Percentiles rank a stretch among this genome's conserved stretches.
Conservation (phyloP, 495 filamentous ascomycete genomes). For the Neurospora tetrasperma region DNA sequence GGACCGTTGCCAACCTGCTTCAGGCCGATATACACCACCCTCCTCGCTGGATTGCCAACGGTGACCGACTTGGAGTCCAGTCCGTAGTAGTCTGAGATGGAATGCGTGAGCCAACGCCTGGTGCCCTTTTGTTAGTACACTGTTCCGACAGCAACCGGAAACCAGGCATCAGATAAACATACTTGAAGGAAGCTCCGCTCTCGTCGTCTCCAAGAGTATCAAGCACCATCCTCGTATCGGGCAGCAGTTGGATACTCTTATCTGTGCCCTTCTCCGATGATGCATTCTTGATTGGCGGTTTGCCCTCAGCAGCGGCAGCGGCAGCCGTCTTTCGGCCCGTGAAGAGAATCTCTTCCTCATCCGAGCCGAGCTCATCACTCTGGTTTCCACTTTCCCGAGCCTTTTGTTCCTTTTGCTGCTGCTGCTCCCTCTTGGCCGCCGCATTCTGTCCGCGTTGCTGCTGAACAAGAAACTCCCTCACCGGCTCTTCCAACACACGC, state of each 20-base stretch:
- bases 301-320: slow-evolving; percentile 31
- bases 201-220: slow-evolving; percentile 64
- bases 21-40: slow-evolving; percentile 86
- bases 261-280: slow-evolving; percentile 27
- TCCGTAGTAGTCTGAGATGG: slow-evolving; percentile 86
- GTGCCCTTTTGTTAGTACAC: background rate
- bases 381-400: slow-evolving; percentile 25
- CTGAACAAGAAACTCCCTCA: slow-evolving; percentile 32
- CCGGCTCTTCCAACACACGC: slow-evolving; percentile 38
- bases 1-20: slow-evolving; percentile 30
- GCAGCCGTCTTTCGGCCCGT: slow-evolving; percentile 51
- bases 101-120: slow-evolving; percentile 90
- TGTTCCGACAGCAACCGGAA: background rate
- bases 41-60: slow-evolving; percentile 59
- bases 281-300: slow-evolving; percentile 1
- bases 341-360: slow-evolving; percentile 91
- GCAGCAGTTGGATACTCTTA: slow-evolving; percentile 39
- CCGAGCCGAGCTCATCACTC: slow-evolving; percentile 43
- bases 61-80: slow-evolving; percentile 76
- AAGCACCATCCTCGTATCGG: slow-evolving; percentile 67
- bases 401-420: background rate
- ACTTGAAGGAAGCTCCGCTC: slow-evolving; percentile 68
- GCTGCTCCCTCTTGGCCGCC: slow-evolving; percentile 1
- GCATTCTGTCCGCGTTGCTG: slow-evolving; percentile 19
- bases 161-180: slow-evolving; percentile 19